Conservation (phyloP, 2,329 filamentous ascomycete species). For the Diaporthe sp. region DNA sequence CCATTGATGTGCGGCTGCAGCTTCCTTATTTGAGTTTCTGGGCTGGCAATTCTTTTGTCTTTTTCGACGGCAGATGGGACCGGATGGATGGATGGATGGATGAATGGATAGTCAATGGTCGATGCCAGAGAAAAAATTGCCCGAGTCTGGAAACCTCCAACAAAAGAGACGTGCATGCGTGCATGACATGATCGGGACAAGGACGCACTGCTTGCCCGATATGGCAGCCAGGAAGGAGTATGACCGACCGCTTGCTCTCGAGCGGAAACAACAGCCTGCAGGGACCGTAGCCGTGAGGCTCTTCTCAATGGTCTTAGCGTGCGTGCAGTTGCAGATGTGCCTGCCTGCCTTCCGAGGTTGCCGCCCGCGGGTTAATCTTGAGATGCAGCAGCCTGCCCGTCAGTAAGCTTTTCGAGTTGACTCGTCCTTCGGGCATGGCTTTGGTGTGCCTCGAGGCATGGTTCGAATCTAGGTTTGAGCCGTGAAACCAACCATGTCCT, state of each 20-base stretch:
- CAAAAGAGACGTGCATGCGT: not conserved
- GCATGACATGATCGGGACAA: not conserved
- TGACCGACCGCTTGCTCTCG: not conserved
- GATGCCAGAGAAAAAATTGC: not conserved
- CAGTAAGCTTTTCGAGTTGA: slow-evolving; percentile 9
- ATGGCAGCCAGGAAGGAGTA: not conserved
- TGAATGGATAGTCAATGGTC: not conserved
- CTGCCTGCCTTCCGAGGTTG: not conserved
- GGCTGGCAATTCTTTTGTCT: too few relatives aligned
- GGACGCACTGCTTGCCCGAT: not conserved
- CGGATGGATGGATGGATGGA: not conserved
- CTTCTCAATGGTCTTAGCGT: not conserved
- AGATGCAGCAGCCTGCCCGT: slow-evolving; percentile 10
- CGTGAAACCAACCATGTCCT: slow-evolving; percentile 16
- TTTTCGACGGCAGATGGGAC: not conserved
- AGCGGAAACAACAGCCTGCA: not conserved
- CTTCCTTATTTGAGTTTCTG: not conserved
- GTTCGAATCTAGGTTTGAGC: not conserved
- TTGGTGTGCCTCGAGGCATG: not conserved
- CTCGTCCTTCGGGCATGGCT: not conserved
- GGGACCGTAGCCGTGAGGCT: not conserved
- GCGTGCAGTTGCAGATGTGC: not conserved
- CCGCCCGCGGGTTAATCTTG: not conserved
- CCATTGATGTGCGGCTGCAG: not conserved
- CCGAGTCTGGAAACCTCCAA: not conserved